Evolutionary conservation across 177 flowering plant genomes (phyloP), one percentile per base, ranked within the genome.

Genomic region (Vitis hybrid): DNA sequence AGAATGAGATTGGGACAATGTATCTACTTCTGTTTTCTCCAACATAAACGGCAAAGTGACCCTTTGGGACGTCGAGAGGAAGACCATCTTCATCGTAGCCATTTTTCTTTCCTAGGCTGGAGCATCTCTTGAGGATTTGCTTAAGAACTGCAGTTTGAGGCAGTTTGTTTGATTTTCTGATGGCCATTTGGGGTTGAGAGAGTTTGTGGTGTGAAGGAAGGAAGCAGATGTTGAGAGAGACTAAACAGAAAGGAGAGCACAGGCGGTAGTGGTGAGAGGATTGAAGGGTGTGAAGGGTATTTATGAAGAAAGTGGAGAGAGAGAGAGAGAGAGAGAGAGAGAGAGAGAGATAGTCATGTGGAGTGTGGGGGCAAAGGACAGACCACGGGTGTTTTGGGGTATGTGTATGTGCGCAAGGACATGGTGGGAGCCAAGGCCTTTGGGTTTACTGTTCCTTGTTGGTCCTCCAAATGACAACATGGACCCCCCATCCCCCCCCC

Each of bases 11-110:
- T 1, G 99, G 98, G 15, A 95, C 96, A 40, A 95, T 85, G 85
- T 85, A 87, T 71, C 99, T 83, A 55, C 83, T 87, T 67, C 97
- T 75, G 74, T 89, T 91, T 63, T 87, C 86, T 1, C 99, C 99
- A 13, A 95, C 98, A 51, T 95, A 95, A 13, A 95, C 98, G 1
- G 93, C 88, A 65, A 95, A 95, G 67, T 95, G 98, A 10, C 99
- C 98, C 67, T 90, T 95, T 4, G 99, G 99, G 1, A 95, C 99
- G 69, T 95, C 99, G 10, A 85, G 52, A 0, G 97, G 94, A 10
- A 86, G 88, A 12, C 85, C 87, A 59, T 86, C 84, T 4, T 82
- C 87, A 54, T 84, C 84, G 54, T 68, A 71, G 18, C 82, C 85
- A 13, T 79, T 66, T 60, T 83, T 92, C 75, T 82, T 94, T 10